Evolutionary conservation across 2,329 filamentous ascomycete species (phyloP).

Genomic region (Penicillium sp.): DNA sequence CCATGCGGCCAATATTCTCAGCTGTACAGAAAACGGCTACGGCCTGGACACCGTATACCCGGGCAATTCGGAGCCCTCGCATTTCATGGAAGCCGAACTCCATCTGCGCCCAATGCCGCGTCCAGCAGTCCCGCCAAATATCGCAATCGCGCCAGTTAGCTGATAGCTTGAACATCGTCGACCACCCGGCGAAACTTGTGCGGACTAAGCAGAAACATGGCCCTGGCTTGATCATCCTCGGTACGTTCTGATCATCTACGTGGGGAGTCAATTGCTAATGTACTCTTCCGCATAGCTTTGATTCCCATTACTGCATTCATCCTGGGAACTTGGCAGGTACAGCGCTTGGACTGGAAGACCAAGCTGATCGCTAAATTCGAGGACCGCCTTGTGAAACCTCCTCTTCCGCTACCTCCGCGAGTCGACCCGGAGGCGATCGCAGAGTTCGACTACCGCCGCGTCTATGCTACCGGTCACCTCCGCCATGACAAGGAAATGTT

Average conservation of each 20-base stretch:
- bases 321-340: constrained; percentile 93
- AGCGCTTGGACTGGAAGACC: constrained; percentile 91
- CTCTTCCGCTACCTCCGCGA: constrained; percentile 79
- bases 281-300: constrained; percentile 55
- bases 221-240: constrained; percentile 75
- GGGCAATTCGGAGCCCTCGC: constrained; percentile 21
- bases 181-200: constrained; percentile 79
- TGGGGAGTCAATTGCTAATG: constrained; percentile 8
- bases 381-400: constrained; percentile 82
- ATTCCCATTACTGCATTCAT: constrained; percentile 90
- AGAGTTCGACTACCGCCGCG: constrained; percentile 89
- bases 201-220: constrained; percentile 74
- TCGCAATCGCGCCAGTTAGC: constrained; percentile 54
- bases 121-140: constrained; percentile 40
- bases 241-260: constrained; percentile 42
- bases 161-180: constrained; percentile 82
- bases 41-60: constrained; percentile 24
- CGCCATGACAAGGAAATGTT: constrained; percentile 95
- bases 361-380: constrained; percentile 88
- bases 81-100: constrained; percentile 29
- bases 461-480: constrained; percentile 71
- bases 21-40: constrained; percentile 26
- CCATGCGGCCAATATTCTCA: constrained; percentile 34
- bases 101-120: constrained; percentile 38
- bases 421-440: constrained; percentile 78